Evolutionary conservation across 208 protist genomes (phyloP), one percentile per base, ranked within the genome.

Genomic region (Crithidia acanthocephali): DNA sequence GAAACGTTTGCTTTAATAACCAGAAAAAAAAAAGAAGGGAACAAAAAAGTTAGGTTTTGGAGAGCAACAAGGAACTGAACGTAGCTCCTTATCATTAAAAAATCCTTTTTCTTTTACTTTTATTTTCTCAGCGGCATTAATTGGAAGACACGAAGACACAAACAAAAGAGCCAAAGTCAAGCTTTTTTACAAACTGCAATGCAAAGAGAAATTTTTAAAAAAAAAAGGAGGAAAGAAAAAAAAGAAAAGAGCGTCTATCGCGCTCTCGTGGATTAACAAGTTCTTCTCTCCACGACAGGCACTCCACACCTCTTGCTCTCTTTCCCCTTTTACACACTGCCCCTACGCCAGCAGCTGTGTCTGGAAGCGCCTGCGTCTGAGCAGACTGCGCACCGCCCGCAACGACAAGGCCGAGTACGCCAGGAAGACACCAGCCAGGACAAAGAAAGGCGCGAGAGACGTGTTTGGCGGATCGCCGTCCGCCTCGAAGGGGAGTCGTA

Each of bases 301-400:
- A n/a, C n/a, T n/a, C n/a, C n/a, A n/a, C n/a, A n/a, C n/a, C n/a
- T n/a, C n/a, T n/a, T n/a, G n/a, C n/a, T n/a, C n/a, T n/a, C n/a
- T n/a, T n/a, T n/a, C n/a, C n/a, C n/a, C n/a, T n/a, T n/a, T n/a
- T n/a, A n/a, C n/a, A n/a, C n/a, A n/a, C n/a, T n/a, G n/a, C n/a
- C n/a, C n/a, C n/a, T 79, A 86, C 11, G 84, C 74, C 10, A 96
- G 78, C 16, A 94, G 69, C 13, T 69, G 74, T 4, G 91, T 94
- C 45, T 82, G 32, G 77, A 91, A 96, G 2, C 60, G 72, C 28
- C 78, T 87, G 16, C 79, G 79, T 20, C 61, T 25, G 42, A 92
- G 51, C 5, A 93, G 55, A 20, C 52, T 50, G 33, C 79, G 79
- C 15, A 92, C 32, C 2, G 80, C 76, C 8, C 86, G 62, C 9